Evolutionary conservation across 306 rosid genomes (phyloP).

Genomic region (Vachellia pachyceras): DNA sequence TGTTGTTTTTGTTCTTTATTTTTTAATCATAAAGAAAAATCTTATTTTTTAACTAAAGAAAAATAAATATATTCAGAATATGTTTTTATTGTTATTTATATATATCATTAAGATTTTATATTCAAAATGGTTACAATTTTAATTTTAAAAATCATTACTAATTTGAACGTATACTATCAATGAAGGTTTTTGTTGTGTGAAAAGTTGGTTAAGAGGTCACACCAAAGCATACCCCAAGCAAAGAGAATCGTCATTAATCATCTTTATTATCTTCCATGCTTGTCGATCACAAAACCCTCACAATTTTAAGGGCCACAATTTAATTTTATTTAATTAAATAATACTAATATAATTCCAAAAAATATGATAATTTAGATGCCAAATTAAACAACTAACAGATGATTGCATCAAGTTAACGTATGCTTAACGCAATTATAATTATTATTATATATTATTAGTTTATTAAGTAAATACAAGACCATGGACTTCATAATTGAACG

Average conservation of each 20-base stretch:
- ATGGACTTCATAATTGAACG: background rate
- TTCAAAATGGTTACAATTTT: no score
- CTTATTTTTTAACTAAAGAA: no score
- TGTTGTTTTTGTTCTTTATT: no score
- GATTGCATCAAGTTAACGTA: constrained; percentile 1
- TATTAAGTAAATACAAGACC: background rate
- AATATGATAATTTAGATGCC: constrained; percentile 7
- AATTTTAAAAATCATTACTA: no score
- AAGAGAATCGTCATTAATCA: constrained; percentile 25
- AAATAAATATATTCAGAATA: no score
- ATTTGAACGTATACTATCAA: background rate
- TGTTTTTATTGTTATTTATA: no score
- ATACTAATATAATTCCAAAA: background rate
- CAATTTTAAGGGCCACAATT: background rate
- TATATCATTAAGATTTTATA: no score
- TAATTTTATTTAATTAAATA: background rate
- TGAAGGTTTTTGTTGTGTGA: background rate
- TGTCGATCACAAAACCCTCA: background rate
- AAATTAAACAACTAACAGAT: background rate
- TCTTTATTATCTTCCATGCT: constrained; percentile 20
- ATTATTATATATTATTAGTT: background rate
- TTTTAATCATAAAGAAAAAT: no score
- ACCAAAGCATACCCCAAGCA: background rate
- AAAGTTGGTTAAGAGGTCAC: constrained; percentile 23
- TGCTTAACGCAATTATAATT: background rate